Evolutionary conservation across 345 rosid species (phyloP).

Genomic region (Isatis tinctoria): DNA sequence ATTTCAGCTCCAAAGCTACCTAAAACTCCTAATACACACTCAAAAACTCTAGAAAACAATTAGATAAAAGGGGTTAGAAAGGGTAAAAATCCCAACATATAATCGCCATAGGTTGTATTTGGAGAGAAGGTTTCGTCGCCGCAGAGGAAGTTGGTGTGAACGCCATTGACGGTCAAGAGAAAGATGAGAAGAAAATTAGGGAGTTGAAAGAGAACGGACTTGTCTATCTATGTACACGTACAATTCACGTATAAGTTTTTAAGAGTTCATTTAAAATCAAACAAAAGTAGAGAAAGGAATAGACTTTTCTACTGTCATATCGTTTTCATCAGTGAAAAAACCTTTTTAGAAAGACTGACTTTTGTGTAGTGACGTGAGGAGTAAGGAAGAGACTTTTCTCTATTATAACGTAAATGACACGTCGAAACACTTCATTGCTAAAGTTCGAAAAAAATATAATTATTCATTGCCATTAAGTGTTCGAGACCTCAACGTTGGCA

Average conservation of each 20-base stretch:
- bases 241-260: background rate
- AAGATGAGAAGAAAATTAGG: constrained; percentile 8
- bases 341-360: constrained; percentile 14
- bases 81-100: no score
- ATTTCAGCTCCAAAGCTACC: no score
- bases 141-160: constrained; percentile 14
- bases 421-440: no score
- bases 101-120: background rate
- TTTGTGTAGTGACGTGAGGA: background rate
- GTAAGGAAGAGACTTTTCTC: no score
- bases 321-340: constrained; percentile 14
- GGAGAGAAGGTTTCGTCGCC: constrained; percentile 23
- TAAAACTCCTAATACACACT: no score
- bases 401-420: background rate
- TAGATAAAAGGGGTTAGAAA: no score
- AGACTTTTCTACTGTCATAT: background rate
- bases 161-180: constrained; percentile 21
- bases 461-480: no score
- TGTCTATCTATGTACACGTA: constrained; percentile 3
- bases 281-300: background rate
- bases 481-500: no score
- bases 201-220: background rate
- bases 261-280: no score
- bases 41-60: no score
- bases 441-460: no score